Evolutionary conservation across 2,329 filamentous ascomycete genomes (phyloP), one percentile per base, ranked within the genome.

Genomic region (Fusarium drepaniforme): DNA sequence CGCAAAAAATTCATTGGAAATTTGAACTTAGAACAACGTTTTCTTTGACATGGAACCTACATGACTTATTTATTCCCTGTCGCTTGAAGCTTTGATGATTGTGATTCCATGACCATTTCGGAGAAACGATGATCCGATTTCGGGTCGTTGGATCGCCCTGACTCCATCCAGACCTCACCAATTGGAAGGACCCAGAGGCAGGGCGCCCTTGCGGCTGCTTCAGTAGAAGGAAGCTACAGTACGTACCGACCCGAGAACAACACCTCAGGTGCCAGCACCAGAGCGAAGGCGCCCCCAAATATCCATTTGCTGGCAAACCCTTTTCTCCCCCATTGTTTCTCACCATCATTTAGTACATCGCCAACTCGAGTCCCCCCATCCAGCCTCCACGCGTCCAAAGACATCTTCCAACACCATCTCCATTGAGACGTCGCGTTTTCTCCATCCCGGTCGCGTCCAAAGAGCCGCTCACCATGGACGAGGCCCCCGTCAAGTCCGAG

Each of bases 401-500:
- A 33, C 30, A 49, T 18, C 28, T 33, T 38, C 21, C 25, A 21
- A 49, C 46, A 67, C 37, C 46, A 30, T 49, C 35, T 63, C 58
- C 46, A 40, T 59, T 28, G 33, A 70, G 37, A 5, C 51, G 37
- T 38, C 73, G 64, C 67, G 67, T 75, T 64, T 56, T 35, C 51
- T 51, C 59, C 28, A 66, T n/a, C 58, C 21, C 57, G 40, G 62
- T 71, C 71, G 68, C 68, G 67, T 58, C 60, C 63, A 21, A 65
- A 65, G 37, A 57, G 49, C 62, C 68, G 64, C 66, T 59, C 70
- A 66, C 71, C 64, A 83, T 83, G 82, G 82, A 80, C 67, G 82
- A 81, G 8, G 75, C 80, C 44, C 78, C 82, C 71, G 77, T 85
- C 74, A 87, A 87, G 75, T 81, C 81, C 74, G 86, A 88, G 70